Percentiles rank a stretch among this genome's conserved stretches.
These are phyloP conservation scores for Kurtzmaniella quercitrusa DNA, from an alignment of 1,139 yeast species.

Conservation along the genomic window DNA sequence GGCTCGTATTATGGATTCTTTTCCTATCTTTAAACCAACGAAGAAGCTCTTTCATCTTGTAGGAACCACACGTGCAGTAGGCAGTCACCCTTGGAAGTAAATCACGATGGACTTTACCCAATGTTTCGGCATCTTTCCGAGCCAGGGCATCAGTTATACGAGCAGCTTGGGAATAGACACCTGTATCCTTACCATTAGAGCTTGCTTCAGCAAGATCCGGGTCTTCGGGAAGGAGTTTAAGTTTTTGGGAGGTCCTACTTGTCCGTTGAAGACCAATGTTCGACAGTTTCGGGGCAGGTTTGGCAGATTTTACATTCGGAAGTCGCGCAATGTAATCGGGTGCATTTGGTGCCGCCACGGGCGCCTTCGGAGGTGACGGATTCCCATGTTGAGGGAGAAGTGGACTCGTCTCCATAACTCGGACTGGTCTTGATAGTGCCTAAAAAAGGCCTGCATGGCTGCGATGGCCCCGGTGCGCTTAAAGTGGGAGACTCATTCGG, in stretches of 20 bases:
- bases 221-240: conserved; percentile 83
- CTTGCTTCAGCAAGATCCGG: conserved; percentile 22
- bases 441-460: not conserved
- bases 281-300: conserved; percentile 28
- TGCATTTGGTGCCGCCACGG: not conserved
- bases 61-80: conserved; percentile 92
- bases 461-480: not conserved
- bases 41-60: conserved; percentile 79
- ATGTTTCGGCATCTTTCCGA: conserved; percentile 86
- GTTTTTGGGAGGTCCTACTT: conserved; percentile 81
- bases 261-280: conserved; percentile 82
- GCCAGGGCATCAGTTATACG: conserved; percentile 90
- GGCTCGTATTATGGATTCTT: conserved; percentile 69
- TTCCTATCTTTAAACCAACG: conserved; percentile 83
- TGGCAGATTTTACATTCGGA: conserved; percentile 6
- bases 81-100: conserved; percentile 88
- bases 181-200: conserved; percentile 24
- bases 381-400: conserved; percentile 14
- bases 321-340: conserved; percentile 6
- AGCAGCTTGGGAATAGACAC: conserved; percentile 76
- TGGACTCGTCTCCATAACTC: conserved; percentile 16
- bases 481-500: not conserved
- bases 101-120: conserved; percentile 87
- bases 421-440: not conserved
- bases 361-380: conserved; percentile 29